phyloP scores from a whole-genome alignment of 2,329 filamentous ascomycete genomes.

The Cladophialophora yegresii region DNA sequence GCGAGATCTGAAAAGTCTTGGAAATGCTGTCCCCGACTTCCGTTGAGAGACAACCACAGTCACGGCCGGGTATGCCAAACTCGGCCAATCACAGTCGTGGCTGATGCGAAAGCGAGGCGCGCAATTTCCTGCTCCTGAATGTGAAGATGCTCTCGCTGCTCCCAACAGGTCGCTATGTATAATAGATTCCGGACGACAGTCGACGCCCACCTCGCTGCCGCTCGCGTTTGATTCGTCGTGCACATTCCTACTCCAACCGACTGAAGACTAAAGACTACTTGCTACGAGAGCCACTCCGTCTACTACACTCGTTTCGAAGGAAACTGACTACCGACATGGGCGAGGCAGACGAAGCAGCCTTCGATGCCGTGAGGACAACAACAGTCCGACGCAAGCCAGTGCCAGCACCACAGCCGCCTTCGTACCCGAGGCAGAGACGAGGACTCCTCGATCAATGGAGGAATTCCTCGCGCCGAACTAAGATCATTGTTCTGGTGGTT shows the following conservation, averaged over 20 bases:
- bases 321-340: slow-evolving; percentile 11
- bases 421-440: background rate
- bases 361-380: slow-evolving; percentile 20
- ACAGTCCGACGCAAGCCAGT: slow-evolving; percentile 30
- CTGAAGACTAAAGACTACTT: background rate
- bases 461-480: slow-evolving; percentile 19
- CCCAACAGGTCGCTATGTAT: background rate
- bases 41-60: background rate
- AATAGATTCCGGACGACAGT: background rate
- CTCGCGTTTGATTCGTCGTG: background rate
- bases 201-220: background rate
- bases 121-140: background rate
- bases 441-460: slow-evolving; percentile 28
- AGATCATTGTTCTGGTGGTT: slow-evolving; percentile 28
- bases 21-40: background rate
- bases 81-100: slow-evolving; percentile 10
- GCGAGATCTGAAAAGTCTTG: background rate
- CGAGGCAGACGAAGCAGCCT: slow-evolving; percentile 18
- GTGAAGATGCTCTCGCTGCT: background rate
- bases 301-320: background rate
- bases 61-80: background rate
- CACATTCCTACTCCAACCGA: background rate
- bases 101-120: slow-evolving; percentile 12
- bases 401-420: slow-evolving; percentile 11
- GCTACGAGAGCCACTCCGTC: background rate